phyloP scores from a whole-genome alignment of 805 yeast species.

The Cyberlindnera bimundalis region DNA sequence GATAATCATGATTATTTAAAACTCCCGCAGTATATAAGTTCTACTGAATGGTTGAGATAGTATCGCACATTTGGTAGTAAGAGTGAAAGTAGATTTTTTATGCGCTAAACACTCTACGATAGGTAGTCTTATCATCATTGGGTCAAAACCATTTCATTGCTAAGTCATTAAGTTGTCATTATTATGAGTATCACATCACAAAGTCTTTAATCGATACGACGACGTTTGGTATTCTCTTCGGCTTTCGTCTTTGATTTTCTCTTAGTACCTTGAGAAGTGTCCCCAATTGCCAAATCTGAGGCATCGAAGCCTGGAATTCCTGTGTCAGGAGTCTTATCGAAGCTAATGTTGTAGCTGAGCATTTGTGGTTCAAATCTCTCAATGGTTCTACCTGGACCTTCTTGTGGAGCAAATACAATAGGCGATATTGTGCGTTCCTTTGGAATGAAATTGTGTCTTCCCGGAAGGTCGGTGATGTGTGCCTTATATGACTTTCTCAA shows the following conservation, averaged over 20 bases:
- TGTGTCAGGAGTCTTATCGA: constrained; percentile 61
- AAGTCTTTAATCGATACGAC: constrained; percentile 23
- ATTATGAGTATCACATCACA: too few relatives aligned
- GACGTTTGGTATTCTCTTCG: constrained; percentile 29
- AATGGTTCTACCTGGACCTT: constrained; percentile 41
- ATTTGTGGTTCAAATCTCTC: constrained; percentile 48
- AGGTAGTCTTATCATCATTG: too few relatives aligned
- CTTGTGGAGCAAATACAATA: constrained; percentile 32
- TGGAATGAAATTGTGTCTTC: constrained; percentile 63
- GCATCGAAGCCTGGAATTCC: constrained; percentile 80
- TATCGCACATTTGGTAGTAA: too few relatives aligned
- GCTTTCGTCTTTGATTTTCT: constrained; percentile 37
- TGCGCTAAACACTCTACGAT: too few relatives aligned
- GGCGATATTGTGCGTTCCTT: constrained; percentile 38
- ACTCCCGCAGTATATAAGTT: too few relatives aligned
- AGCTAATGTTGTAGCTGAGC: constrained; percentile 47
- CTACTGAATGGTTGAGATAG: too few relatives aligned
- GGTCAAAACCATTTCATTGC: too few relatives aligned
- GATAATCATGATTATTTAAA: too few relatives aligned
- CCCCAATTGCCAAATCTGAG: constrained; percentile 58
- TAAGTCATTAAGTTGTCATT: background rate
- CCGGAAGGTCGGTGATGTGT: constrained; percentile 84
- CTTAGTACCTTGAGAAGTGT: constrained; percentile 28
- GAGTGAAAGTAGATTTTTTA: too few relatives aligned
- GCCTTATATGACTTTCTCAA: constrained; percentile 92